A percentile compares a stretch with the other conserved stretches of the same genome.
Conservation (phyloP, 2,329 filamentous ascomycete species). For the Monilinia aucupariae region DNA sequence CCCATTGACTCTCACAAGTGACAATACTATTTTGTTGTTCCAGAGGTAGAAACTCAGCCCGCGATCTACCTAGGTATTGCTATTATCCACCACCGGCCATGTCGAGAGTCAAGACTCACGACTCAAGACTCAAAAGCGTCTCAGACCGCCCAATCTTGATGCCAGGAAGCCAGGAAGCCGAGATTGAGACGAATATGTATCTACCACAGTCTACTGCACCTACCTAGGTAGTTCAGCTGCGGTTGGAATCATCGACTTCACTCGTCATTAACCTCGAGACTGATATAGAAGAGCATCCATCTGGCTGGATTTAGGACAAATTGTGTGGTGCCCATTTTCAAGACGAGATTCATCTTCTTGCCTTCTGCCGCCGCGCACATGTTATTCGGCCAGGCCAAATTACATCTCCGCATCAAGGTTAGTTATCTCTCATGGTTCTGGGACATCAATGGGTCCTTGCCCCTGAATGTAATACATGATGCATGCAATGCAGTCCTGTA, state of each 20-base stretch:
- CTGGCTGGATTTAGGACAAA: neutral
- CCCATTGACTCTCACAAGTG: neutral
- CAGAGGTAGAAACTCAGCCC: constrained; percentile 2
- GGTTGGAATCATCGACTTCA: neutral
- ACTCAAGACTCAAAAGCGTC: neutral
- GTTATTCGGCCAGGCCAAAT: constrained; percentile 7
- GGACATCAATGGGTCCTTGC: constrained; percentile 17
- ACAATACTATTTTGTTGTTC: neutral
- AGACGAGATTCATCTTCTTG: neutral
- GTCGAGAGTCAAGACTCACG: no score
- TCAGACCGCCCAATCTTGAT: neutral
- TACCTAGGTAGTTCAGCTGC: no score
- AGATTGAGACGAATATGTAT: neutral
- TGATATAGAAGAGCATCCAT: neutral
- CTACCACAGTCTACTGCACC: neutral
- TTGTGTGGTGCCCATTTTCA: neutral
- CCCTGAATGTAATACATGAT: constrained; percentile 10
- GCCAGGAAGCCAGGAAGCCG: neutral
- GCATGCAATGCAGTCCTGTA: neutral
- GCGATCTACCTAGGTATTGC: neutral
- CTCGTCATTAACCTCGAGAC: neutral
- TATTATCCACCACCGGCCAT: neutral
- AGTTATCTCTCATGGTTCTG: constrained; percentile 7
- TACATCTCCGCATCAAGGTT: constrained; percentile 9
- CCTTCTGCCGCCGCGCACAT: neutral